Evolutionary conservation across 352 stramenopile genomes (phyloP).

Genomic region (Aphanomyces stellatus): DNA sequence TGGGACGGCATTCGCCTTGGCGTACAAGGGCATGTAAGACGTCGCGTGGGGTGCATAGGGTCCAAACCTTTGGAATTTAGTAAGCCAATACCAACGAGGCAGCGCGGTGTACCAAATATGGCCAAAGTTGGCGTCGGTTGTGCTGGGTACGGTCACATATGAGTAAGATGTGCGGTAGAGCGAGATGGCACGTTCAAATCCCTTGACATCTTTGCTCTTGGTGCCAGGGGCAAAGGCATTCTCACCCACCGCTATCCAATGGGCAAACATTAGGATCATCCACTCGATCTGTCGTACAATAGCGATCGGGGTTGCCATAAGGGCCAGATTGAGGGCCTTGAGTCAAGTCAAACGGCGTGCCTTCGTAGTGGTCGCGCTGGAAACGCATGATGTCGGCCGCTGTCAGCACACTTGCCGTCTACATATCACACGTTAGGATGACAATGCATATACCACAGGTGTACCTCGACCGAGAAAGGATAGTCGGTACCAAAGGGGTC

Average conservation of each 20-base stretch:
- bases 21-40: conserved; percentile 13
- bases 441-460: neutral
- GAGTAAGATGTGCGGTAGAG: conserved; percentile 52
- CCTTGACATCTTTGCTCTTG: conserved; percentile 14
- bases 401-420: conserved; percentile 19
- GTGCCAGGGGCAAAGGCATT: neutral
- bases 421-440: neutral
- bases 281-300: conserved; percentile 10
- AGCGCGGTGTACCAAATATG: neutral
- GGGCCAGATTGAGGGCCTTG: conserved; percentile 36
- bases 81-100: too few relatives aligned
- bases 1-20: neutral
- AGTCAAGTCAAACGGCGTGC: conserved; percentile 39
- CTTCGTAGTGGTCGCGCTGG: conserved; percentile 53
- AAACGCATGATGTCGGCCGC: conserved; percentile 39
- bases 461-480: conserved; percentile 74
- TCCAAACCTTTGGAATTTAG: conserved; percentile 19
- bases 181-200: conserved; percentile 50
- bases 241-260: neutral
- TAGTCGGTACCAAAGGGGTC: conserved; percentile 75
- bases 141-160: conserved; percentile 5
- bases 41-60: conserved; percentile 13
- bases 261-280: neutral
- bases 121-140: neutral
- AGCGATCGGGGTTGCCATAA: conserved; percentile 55